Percentiles rank a stretch among this genome's conserved stretches.
Conservation (phyloP, 345 rosid genomes). For the Acer negundo region DNA sequence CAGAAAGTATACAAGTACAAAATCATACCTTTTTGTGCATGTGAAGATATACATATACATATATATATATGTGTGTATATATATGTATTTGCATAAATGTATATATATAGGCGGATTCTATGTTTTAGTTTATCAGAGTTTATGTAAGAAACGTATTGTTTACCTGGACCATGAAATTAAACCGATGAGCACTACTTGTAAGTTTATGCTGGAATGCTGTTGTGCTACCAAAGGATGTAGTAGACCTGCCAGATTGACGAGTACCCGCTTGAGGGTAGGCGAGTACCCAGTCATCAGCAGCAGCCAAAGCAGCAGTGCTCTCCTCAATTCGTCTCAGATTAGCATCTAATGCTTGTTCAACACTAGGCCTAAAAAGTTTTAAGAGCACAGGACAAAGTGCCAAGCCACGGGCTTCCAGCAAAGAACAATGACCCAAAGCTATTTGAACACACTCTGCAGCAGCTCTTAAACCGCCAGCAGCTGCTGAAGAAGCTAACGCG, state of each 20-base stretch:
- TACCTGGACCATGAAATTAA: slow-evolving; percentile 99
- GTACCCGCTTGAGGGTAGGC: slow-evolving; percentile 60
- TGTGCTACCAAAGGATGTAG: slow-evolving; percentile 45
- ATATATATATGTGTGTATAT: too few relatives aligned
- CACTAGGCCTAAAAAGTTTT: slow-evolving; percentile 91
- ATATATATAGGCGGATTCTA: background rate
- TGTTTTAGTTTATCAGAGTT: background rate
- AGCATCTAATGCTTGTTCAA: slow-evolving; percentile 95
- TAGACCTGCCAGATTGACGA: slow-evolving; percentile 72
- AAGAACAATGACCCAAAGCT: slow-evolving; percentile 98
- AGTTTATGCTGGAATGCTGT: slow-evolving; percentile 81
- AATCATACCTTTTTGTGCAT: background rate
- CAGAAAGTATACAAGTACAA: background rate
- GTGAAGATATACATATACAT: background rate
- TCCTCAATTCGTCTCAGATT: slow-evolving; percentile 96
- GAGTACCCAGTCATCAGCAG: slow-evolving; percentile 99
- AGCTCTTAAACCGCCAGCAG: slow-evolving; percentile 99
- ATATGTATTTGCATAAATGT: too few relatives aligned
- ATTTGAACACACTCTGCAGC: slow-evolving; percentile 99
- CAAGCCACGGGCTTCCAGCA: slow-evolving; percentile 93
- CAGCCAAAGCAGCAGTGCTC: slow-evolving; percentile 98
- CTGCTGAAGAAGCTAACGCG: slow-evolving; percentile 95
- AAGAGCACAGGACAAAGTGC: slow-evolving; percentile 88
- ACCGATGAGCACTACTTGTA: slow-evolving; percentile 94
- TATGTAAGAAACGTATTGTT: slow-evolving; percentile 14